Conservation (phyloP, 2,329 filamentous ascomycete species). For the Arthrinium phaeospermum region DNA sequence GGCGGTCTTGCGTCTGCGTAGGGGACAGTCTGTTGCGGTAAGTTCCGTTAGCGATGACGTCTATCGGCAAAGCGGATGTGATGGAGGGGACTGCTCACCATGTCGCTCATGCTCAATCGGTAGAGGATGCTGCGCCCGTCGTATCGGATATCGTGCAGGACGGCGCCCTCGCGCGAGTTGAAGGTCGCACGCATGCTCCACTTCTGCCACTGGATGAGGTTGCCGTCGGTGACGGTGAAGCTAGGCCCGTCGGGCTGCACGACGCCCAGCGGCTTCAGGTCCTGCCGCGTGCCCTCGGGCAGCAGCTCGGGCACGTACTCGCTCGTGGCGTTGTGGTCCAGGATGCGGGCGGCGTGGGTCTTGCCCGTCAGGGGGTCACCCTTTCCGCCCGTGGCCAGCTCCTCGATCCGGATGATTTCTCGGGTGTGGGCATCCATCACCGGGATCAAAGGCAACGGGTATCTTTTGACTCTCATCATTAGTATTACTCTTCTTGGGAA, state of each 20-base stretch:
- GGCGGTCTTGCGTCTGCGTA: constrained; percentile 67
- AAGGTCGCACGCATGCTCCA: constrained; percentile 69
- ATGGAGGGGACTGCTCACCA: constrained; percentile 36
- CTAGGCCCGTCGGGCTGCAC: constrained; percentile 58
- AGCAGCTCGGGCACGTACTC: constrained; percentile 60
- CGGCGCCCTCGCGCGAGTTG: constrained; percentile 65
- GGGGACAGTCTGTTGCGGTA: constrained; percentile 52
- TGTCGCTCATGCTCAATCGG: constrained; percentile 65
- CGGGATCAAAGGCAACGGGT: constrained; percentile 62
- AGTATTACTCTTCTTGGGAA: too few species aligned
- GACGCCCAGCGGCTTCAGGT: constrained; percentile 73
- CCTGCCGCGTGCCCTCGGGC: constrained; percentile 51
- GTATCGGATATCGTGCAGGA: constrained; percentile 67
- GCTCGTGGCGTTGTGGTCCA: constrained; percentile 46
- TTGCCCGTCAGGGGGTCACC: constrained; percentile 47
- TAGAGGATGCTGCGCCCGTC: constrained; percentile 65
- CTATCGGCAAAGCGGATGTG: background rate
- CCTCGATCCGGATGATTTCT: constrained; percentile 62
- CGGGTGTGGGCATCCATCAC: constrained; percentile 62
- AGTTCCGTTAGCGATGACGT: background rate
- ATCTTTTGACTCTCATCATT: too few species aligned
- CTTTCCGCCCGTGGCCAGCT: constrained; percentile 55
- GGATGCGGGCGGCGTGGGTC: constrained; percentile 48
- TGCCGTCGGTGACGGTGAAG: constrained; percentile 38
- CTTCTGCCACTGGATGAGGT: constrained; percentile 41